These are phyloP conservation scores for Globisporangium mamillatum DNA, from an alignment of 352 stramenopile species.

Conservation along the genomic window DNA sequence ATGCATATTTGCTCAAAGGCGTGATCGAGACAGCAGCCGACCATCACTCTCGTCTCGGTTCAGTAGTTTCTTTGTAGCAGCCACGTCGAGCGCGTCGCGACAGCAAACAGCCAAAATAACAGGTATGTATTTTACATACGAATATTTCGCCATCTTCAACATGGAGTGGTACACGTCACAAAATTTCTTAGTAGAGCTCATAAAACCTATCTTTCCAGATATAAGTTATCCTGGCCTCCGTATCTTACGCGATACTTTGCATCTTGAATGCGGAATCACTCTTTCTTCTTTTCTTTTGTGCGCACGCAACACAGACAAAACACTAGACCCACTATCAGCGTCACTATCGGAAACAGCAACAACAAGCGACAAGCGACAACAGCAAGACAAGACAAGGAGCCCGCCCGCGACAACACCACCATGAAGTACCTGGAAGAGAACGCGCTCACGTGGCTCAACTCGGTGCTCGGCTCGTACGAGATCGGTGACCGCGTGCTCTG, in stretches of 20 bases:
- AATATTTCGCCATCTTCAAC: background rate
- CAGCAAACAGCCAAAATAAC: background rate
- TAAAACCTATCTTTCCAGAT: background rate
- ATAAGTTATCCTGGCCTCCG: background rate
- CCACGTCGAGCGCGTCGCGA: constrained; percentile 8
- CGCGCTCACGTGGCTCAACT: constrained; percentile 88
- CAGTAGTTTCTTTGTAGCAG: constrained; percentile 2
- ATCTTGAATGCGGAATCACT: background rate
- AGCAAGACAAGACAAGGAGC: background rate
- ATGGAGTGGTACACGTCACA: background rate
- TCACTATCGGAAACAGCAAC: constrained; percentile 5
- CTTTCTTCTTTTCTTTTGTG: constrained; percentile 1
- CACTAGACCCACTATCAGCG: background rate
- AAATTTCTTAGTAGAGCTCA: background rate
- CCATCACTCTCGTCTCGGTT: background rate
- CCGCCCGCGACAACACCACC: background rate
- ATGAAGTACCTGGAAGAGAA: constrained; percentile 94
- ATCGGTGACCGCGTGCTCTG: constrained; percentile 86
- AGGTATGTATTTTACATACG: background rate
- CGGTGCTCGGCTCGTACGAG: constrained; percentile 81
- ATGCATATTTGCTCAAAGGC: background rate
- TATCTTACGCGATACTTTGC: background rate
- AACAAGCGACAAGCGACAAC: constrained; percentile 3
- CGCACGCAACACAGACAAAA: background rate
- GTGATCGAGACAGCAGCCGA: background rate